Evolutionary conservation across 1,284 basidiomycete genomes (phyloP), one percentile per base, ranked within the genome.

Genomic region (Rhodofomes roseus): DNA sequence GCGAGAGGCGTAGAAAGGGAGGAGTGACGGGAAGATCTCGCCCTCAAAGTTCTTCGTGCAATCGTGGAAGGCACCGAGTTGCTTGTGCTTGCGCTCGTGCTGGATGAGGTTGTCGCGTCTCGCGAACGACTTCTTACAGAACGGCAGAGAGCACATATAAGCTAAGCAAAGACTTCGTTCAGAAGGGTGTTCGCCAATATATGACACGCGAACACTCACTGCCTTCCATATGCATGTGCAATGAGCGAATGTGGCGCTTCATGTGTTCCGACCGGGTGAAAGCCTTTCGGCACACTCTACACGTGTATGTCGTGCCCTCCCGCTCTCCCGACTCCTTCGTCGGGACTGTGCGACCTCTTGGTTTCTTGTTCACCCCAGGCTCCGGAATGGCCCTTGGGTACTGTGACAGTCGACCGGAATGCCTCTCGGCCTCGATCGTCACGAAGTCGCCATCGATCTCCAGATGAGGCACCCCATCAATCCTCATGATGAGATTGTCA

Each of bases 251-350:
- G 70, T 93, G 91, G 41, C 90, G 79, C 73, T 90, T 90, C 59
- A 93, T 78, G 71, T 93, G 91, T 65, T 92, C 89, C 8, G 85
- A 83, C 37, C 90, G 82, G 63, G 80, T 81, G 72, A 93, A 93
- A 59, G 83, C 84, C 70, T 90, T 91, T 27, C 82, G 83, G 69
- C 89, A 91, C 1, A 89, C 87, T 58, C 80, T 80, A 71, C 89
- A 91, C 2, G 84, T 73, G 65, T 89, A 87, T 65, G 76, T 79
- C 40, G 61, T 77, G 70, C 63, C 71, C 66, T 76, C 78, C 41
- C 65, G 76, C 70, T 61, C 70, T 63, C 52, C 71, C 60, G 54
- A 63, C 56, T 43, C 72, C 66, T 43, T 73, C 65, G 81, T 84
- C 4, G 89, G 89, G 3, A 90, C 89, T 50, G 81, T 78, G 52